These are phyloP conservation scores for Annulohypoxylon moriforme DNA, from an alignment of 495 filamentous ascomycete species.

Conservation along the genomic window DNA sequence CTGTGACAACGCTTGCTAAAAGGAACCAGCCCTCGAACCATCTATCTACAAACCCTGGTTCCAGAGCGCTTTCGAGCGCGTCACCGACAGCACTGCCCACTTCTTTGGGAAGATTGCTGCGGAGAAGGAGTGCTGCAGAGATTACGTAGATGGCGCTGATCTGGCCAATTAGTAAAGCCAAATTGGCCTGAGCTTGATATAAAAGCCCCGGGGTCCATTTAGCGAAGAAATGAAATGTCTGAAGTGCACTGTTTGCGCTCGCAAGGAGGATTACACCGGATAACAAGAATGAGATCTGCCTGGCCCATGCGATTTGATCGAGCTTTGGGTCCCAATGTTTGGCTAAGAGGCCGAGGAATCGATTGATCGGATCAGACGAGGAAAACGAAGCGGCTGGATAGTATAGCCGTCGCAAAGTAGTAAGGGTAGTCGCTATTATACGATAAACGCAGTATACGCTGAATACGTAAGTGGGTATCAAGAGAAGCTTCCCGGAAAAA, in stretches of 20 bases:
- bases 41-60: constrained; percentile 77
- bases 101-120: constrained; percentile 77
- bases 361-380: constrained; percentile 79
- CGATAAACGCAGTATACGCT: constrained; percentile 81
- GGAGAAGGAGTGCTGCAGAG: constrained; percentile 74
- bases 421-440: constrained; percentile 72
- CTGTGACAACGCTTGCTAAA: constrained; percentile 68
- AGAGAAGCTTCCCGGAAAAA: constrained; percentile 66
- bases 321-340: constrained; percentile 77
- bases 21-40: constrained; percentile 91
- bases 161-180: constrained; percentile 78
- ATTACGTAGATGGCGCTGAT: constrained; percentile 85
- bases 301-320: constrained; percentile 76
- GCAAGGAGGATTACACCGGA: constrained; percentile 81
- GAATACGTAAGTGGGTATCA: constrained; percentile 71
- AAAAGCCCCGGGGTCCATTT: constrained; percentile 75
- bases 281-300: constrained; percentile 80
- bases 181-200: constrained; percentile 69
- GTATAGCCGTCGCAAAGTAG: constrained; percentile 67
- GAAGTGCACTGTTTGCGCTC: constrained; percentile 78
- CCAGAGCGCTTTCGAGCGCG: constrained; percentile 75
- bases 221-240: constrained; percentile 79
- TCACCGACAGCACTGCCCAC: constrained; percentile 77
- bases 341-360: constrained; percentile 77
- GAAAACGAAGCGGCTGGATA: constrained; percentile 67